Evolutionary conservation across 1,284 basidiomycete species (phyloP).

Genomic region (Microbotryum saponariae): DNA sequence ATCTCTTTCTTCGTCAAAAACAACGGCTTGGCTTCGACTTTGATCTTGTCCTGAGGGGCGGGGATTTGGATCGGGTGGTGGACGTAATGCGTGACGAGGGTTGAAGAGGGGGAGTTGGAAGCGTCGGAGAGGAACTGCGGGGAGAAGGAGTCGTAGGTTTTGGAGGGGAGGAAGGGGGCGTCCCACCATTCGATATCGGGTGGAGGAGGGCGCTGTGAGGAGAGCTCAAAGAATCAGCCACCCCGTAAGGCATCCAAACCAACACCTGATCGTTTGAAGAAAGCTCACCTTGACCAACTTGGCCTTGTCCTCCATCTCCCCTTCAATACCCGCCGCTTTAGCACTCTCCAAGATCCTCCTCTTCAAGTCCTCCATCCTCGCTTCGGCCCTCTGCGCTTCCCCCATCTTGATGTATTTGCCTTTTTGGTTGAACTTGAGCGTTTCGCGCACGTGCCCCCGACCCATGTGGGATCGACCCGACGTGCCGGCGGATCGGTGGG

Average conservation of each 20-base stretch:
- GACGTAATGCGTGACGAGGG: conserved; percentile 81
- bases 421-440: conserved; percentile 77
- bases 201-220: conserved; percentile 62
- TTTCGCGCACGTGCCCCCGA: conserved; percentile 48
- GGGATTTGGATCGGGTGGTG: conserved; percentile 97
- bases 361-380: conserved; percentile 73
- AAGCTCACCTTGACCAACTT: conserved; percentile 66
- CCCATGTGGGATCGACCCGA: conserved; percentile 32
- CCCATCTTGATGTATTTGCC: conserved; percentile 81
- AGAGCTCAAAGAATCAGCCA: conserved; percentile 1
- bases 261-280: not conserved
- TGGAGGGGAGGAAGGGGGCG: conserved; percentile 67
- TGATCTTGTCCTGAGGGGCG: conserved; percentile 75
- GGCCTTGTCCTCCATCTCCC: conserved; percentile 82
- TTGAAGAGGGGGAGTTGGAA: conserved; percentile 47
- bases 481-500: conserved; percentile 29
- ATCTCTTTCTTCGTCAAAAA: conserved; percentile 88
- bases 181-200: conserved; percentile 98
- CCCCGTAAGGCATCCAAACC: conserved; percentile 1
- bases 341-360: conserved; percentile 85
- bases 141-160: conserved; percentile 66
- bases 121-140: conserved; percentile 52
- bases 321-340: conserved; percentile 83
- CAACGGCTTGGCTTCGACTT: conserved; percentile 64
- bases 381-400: conserved; percentile 73